These are phyloP conservation scores for Mycocentrospora acerina DNA, from an alignment of 2,329 filamentous ascomycete species.

Conservation along the genomic window DNA sequence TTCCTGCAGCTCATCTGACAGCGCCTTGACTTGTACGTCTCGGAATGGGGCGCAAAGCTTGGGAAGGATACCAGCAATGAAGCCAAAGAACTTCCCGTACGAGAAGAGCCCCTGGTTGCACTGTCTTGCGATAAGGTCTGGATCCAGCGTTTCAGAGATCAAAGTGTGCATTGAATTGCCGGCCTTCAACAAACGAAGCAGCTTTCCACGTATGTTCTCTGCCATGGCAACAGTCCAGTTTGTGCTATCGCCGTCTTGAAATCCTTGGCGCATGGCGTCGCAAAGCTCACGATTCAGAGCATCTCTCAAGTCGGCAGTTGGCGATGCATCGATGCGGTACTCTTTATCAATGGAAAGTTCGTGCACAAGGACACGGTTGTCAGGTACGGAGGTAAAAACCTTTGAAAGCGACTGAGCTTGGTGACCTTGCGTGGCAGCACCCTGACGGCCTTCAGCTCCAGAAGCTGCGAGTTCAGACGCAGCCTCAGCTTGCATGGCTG, in stretches of 20 bases:
- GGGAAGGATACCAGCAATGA: slow-evolving; percentile 73
- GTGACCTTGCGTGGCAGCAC: slow-evolving; percentile 27
- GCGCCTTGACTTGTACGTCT: slow-evolving; percentile 71
- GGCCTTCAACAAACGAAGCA: slow-evolving; percentile 69
- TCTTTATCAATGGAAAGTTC: slow-evolving; percentile 79
- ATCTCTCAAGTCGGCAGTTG: slow-evolving; percentile 60
- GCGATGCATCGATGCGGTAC: slow-evolving; percentile 65
- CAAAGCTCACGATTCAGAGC: slow-evolving; percentile 62
- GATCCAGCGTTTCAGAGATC: slow-evolving; percentile 74
- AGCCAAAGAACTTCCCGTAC: slow-evolving; percentile 76
- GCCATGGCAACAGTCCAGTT: slow-evolving; percentile 70
- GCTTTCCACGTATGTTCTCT: slow-evolving; percentile 68
- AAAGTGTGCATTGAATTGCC: slow-evolving; percentile 73
- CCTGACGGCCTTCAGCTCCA: slow-evolving; percentile 11
- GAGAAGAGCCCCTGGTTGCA: slow-evolving; percentile 74
- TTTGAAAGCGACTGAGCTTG: slow-evolving; percentile 51
- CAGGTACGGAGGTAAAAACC: slow-evolving; percentile 64
- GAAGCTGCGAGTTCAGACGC: slow-evolving; percentile 33
- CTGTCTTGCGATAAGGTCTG: slow-evolving; percentile 68
- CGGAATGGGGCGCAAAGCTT: slow-evolving; percentile 79
- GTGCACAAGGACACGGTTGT: slow-evolving; percentile 74
- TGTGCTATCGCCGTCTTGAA: slow-evolving; percentile 65
- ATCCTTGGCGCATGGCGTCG: slow-evolving; percentile 62
- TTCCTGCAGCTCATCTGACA: slow-evolving; percentile 61
- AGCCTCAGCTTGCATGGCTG: slow-evolving; percentile 41